Conservation (phyloP, 2,329 filamentous ascomycete species). For the Lizonia empirigonia region DNA sequence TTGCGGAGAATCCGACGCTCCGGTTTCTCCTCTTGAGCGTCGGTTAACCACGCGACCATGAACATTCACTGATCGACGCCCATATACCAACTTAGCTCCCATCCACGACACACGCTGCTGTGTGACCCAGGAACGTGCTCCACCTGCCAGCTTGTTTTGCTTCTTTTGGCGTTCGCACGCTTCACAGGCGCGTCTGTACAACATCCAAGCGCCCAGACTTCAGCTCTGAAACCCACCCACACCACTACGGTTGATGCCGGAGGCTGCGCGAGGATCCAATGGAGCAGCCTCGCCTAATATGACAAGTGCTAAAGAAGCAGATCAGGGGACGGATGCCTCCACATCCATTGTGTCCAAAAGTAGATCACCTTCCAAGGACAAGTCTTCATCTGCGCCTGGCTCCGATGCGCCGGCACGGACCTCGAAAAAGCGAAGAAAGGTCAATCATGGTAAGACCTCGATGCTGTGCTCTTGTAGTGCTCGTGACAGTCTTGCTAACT, state of each 20-base stretch:
- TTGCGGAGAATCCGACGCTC: slow-evolving; percentile 26
- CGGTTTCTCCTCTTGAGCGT: slow-evolving; percentile 29
- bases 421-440: slow-evolving; percentile 59
- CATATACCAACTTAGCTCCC: slow-evolving; percentile 16
- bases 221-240: slow-evolving; percentile 38
- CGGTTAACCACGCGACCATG: slow-evolving; percentile 36
- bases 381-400: slow-evolving; percentile 34
- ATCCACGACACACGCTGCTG: slow-evolving; percentile 22
- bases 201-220: slow-evolving; percentile 13
- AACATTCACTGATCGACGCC: slow-evolving; percentile 31
- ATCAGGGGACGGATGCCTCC: slow-evolving; percentile 36
- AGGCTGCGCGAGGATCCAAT: slow-evolving; percentile 46
- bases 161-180: slow-evolving; percentile 29
- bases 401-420: slow-evolving; percentile 42
- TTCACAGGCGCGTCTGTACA: slow-evolving; percentile 21
- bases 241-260: slow-evolving; percentile 46
- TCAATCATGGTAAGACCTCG: slow-evolving; percentile 56
- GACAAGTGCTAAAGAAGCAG: slow-evolving; percentile 39
- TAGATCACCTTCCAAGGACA: slow-evolving; percentile 38
- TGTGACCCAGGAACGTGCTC: slow-evolving; percentile 40
- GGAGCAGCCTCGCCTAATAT: slow-evolving; percentile 43
- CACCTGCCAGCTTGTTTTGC: slow-evolving; percentile 24
- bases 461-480: slow-evolving; percentile 31
- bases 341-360: slow-evolving; percentile 34
- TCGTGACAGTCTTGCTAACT: slow-evolving; percentile 39